Evolutionary conservation across 257 asterid species (phyloP), one percentile per base, ranked within the genome.

Genomic region (Datura wrightii): DNA sequence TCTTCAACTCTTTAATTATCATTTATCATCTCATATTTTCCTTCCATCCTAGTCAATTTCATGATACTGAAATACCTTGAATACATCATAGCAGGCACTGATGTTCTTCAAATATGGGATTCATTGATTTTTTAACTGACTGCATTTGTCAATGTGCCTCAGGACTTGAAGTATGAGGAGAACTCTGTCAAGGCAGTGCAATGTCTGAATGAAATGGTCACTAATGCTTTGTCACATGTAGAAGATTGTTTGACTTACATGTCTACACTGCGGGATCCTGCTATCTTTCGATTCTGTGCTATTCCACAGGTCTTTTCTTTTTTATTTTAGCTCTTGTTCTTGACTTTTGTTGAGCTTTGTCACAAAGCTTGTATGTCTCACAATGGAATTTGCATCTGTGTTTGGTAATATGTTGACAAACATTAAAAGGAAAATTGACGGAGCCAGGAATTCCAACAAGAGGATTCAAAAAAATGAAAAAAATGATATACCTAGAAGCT

Each of bases 131-230:
- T 8, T 48, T 24, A 48, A 6, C 24, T 59, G 71, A 63, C 74
- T 79, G 82, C 62, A 24, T 85, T 66, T 85, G 60, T 48, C 82
- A 63, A 84, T 84, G 85, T 85, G 85, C 83, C 5, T 74, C 94
- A 96, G 98, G 98, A 92, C 87, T 93, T 94, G 83, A 94, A 93
- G 89, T 48, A 85, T 14, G 94, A 93, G 91, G 96, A 90, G 70
- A 93, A 93, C 87, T 94, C 99, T 39, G 94, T 83, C 85, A 93
- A 93, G 91, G 97, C 99, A 34, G 97, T 96, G 65, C 97, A 96
- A 70, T 96, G 98, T 91, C 90, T 94, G 87, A 96, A 96, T 88
- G 99, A 94, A 62, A 96, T 96, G 99, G 93, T 96, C 89, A 93
- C 99, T 85, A 93, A 94, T 89, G 95, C 99, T 90, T 89, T 94